Evolutionary conservation across 495 filamentous ascomycete species (phyloP).

Genomic region (Aspergillus leporis): DNA sequence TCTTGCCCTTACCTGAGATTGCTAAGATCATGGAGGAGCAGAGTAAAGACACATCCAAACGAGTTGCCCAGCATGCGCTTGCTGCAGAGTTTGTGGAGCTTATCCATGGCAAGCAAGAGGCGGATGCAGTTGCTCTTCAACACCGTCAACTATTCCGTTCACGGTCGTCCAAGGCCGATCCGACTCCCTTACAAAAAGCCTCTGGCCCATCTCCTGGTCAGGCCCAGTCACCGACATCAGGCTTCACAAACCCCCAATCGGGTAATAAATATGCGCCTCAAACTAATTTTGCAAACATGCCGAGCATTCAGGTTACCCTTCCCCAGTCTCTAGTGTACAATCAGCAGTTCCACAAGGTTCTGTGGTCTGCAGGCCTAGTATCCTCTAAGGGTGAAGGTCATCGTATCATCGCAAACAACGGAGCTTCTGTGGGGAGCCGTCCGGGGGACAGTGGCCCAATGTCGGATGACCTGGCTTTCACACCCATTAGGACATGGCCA

Average conservation of each 20-base stretch:
- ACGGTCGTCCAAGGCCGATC: constrained; percentile 39
- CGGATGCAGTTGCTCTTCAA: constrained; percentile 54
- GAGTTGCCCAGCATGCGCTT: constrained; percentile 77
- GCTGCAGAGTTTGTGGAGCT: constrained; percentile 78
- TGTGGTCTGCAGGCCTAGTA: constrained; percentile 69
- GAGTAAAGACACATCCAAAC: constrained; percentile 59
- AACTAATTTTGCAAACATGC: constrained; percentile 50
- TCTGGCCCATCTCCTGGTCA: constrained; percentile 21
- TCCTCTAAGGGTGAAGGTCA: constrained; percentile 65
- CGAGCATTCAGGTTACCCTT: constrained; percentile 56
- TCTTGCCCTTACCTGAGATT: constrained; percentile 70
- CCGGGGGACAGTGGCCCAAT: constrained; percentile 56
- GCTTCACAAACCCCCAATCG: constrained; percentile 36
- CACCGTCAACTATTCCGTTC: constrained; percentile 60
- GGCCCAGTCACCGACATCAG: constrained; percentile 22
- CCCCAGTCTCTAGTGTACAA: constrained; percentile 63
- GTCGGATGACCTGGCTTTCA: constrained; percentile 61
- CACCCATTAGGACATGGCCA: constrained; percentile 58
- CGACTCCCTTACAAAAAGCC: constrained; percentile 39
- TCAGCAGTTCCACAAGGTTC: constrained; percentile 61
- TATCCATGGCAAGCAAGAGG: constrained; percentile 66
- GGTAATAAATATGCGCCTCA: constrained; percentile 45
- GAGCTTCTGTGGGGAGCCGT: constrained; percentile 64
- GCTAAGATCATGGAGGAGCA: constrained; percentile 65
- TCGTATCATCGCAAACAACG: constrained; percentile 57